A percentile compares a stretch with the other conserved stretches of the same genome.
Evolutionary conservation across 768 basidiomycete species (phyloP).

Genomic region (Xanthoconium stramineum): DNA sequence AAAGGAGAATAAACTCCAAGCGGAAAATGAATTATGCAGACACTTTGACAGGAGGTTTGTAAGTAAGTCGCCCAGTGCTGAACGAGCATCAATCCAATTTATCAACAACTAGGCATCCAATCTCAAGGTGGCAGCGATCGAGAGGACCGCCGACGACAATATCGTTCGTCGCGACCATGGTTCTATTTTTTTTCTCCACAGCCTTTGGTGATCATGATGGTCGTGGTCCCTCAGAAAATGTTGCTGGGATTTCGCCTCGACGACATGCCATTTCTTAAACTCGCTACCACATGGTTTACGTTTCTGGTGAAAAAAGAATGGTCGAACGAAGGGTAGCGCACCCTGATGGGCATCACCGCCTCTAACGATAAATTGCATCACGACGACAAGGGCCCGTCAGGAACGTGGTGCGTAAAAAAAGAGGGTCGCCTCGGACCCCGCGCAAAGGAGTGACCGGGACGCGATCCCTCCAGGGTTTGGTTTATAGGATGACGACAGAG

Average conservation of each 20-base stretch:
- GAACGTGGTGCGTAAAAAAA: slow-evolving; percentile 16
- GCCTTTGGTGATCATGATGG: neutral
- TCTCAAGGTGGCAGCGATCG: slow-evolving; percentile 2
- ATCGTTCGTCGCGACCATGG: neutral
- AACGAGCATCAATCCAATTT: slow-evolving; percentile 5
- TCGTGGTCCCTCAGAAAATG: neutral
- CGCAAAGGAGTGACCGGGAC: slow-evolving; percentile 19
- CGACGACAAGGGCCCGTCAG: slow-evolving; percentile 21
- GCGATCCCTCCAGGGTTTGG: neutral
- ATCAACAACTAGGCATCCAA: slow-evolving; percentile 12
- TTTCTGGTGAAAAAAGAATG: neutral
- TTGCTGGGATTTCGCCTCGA: neutral
- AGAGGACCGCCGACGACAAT: neutral
- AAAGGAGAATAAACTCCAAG: neutral
- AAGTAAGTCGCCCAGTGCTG: slow-evolving; percentile 2
- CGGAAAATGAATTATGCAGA: slow-evolving; percentile 13
- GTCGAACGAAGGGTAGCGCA: neutral
- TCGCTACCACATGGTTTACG: slow-evolving; percentile 10
- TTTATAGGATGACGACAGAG: slow-evolving; percentile 11
- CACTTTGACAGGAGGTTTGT: slow-evolving; percentile 5
- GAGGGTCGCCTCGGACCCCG: slow-evolving; percentile 31
- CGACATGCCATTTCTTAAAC: neutral
- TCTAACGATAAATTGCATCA: slow-evolving; percentile 23
- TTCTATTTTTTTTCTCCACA: neutral
- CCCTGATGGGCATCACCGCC: slow-evolving; percentile 19